Conservation (phyloP, 2,329 filamentous ascomycete species). For the Trichoderma koningii region DNA sequence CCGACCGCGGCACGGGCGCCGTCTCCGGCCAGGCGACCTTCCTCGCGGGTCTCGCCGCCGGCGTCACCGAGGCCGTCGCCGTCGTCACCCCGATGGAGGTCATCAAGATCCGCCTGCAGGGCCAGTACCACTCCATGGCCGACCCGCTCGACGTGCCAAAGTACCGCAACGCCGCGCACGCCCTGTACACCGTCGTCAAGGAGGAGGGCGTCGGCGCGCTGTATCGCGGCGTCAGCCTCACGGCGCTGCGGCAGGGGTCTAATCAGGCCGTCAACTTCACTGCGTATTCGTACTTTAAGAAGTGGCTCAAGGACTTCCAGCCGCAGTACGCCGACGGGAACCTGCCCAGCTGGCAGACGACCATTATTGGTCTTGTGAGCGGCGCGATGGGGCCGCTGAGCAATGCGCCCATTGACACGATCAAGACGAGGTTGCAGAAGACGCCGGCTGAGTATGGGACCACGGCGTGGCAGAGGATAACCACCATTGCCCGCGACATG, state of each 20-base stretch:
- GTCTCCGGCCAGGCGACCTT: conserved; percentile 72
- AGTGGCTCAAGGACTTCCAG: conserved; percentile 70
- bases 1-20: conserved; percentile 65
- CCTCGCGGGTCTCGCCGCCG: conserved; percentile 80
- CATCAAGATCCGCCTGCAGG: conserved; percentile 96
- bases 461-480: conserved; percentile 77
- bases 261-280: conserved; percentile 99
- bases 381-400: conserved; percentile 95
- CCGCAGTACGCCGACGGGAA: conserved; percentile 64
- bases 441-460: conserved; percentile 80
- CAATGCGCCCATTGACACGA: conserved; percentile 97
- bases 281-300: conserved; percentile 92
- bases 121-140: conserved; percentile 96
- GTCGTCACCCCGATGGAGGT: conserved; percentile 99
- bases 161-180: conserved; percentile 89
- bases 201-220: conserved; percentile 88
- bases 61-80: conserved; percentile 93
- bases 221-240: conserved; percentile 91
- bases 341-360: conserved; percentile 87
- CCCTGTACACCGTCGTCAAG: conserved; percentile 81
- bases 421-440: conserved; percentile 95
- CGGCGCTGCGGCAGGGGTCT: conserved; percentile 88
- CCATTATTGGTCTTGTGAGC: conserved; percentile 82
- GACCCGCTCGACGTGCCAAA: conserved; percentile 95
- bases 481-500: conserved; percentile 77